Evolutionary conservation across 495 filamentous ascomycete species (phyloP), one percentile per base, ranked within the genome.

Genomic region (Penicillium chermesinum): DNA sequence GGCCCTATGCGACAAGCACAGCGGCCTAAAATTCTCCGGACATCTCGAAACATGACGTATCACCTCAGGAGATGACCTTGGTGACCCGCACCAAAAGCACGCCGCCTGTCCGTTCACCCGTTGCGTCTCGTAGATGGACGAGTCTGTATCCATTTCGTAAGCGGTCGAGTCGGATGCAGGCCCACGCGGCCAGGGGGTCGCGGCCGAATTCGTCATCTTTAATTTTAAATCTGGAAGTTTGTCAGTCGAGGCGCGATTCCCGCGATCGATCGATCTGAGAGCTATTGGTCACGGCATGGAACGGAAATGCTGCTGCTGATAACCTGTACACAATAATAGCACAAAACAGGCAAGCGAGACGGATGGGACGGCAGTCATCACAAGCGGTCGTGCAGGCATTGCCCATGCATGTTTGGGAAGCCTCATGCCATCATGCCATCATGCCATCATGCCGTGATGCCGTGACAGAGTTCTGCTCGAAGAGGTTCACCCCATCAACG

Each of bases 181-280:
- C 81, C 91, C 91, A 97, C 9, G 84, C 88, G 15, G 87, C 88
- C 32, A 94, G 60, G 39, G 83, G 73, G 53, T 95, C 89, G 48
- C 77, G 75, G 2, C 81, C 81, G 44, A 91, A 73, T 53, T 89
- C 84, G 49, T 91, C 83, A 57, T 96, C 86, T 61, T 87, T 82
- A 53, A 96, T 75, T 62, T 94, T 86, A 65, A 96, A 88, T 46
- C 91, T 88, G 37, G n/a, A 49, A 38, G 2, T 16, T n/a, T 14
- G 53, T 62, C 13, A 57, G 55, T 38, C 27, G 25, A 9, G 3
- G 32, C 2, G 8, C 20, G 18, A 19, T 36, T 6, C 42, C 18
- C 35, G 35, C 13, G 13, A 5, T 17, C 6, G 35, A 37, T 14
- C 35, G 35, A 17, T 17, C 15, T n/a, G n/a, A n/a, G n/a, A n/a